phyloP scores from a whole-genome alignment of 805 yeast genomes.

The Blastobotrys chiropterorum region DNA sequence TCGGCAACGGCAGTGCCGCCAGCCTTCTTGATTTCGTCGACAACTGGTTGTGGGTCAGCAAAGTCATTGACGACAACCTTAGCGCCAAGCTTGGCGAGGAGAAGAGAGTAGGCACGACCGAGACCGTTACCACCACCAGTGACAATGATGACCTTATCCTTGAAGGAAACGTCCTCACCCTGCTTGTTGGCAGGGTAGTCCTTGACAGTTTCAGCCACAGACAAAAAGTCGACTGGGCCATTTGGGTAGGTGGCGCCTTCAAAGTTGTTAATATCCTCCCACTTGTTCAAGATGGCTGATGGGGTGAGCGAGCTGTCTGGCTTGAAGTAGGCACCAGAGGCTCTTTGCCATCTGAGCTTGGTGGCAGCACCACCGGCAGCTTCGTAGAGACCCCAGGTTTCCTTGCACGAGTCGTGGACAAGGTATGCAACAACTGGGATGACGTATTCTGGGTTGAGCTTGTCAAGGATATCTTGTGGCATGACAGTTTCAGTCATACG shows the following conservation, averaged over 20 bases:
- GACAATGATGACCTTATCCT: slow-evolving; percentile 79
- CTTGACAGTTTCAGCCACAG: slow-evolving; percentile 49
- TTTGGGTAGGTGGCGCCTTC: slow-evolving; percentile 56
- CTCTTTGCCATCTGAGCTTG: slow-evolving; percentile 92
- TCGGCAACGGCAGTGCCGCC: slow-evolving; percentile 85
- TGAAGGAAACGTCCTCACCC: slow-evolving; percentile 54
- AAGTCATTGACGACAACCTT: slow-evolving; percentile 92
- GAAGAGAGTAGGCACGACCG: slow-evolving; percentile 83
- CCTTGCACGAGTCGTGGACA: slow-evolving; percentile 55
- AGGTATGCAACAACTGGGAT: slow-evolving; percentile 87
- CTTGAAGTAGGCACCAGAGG: slow-evolving; percentile 77
- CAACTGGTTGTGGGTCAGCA: slow-evolving; percentile 63
- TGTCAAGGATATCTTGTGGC: slow-evolving; percentile 78
- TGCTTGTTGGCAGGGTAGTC: slow-evolving; percentile 53
- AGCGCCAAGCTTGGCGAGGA: slow-evolving; percentile 87
- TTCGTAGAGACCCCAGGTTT: slow-evolving; percentile 77
- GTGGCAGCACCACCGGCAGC: slow-evolving; percentile 92
- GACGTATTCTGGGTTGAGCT: slow-evolving; percentile 77
- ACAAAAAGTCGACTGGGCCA: slow-evolving; percentile 64
- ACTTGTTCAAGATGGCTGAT: slow-evolving; percentile 67
- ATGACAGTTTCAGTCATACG: slow-evolving; percentile 91
- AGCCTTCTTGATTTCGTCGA: slow-evolving; percentile 58
- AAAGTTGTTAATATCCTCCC: slow-evolving; percentile 58
- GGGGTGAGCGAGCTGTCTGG: slow-evolving; percentile 77
- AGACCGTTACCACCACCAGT: slow-evolving; percentile 96